Base-by-base conservation (phyloP, 306 rosid genomes). In the Prunus fruticosa region DNA sequence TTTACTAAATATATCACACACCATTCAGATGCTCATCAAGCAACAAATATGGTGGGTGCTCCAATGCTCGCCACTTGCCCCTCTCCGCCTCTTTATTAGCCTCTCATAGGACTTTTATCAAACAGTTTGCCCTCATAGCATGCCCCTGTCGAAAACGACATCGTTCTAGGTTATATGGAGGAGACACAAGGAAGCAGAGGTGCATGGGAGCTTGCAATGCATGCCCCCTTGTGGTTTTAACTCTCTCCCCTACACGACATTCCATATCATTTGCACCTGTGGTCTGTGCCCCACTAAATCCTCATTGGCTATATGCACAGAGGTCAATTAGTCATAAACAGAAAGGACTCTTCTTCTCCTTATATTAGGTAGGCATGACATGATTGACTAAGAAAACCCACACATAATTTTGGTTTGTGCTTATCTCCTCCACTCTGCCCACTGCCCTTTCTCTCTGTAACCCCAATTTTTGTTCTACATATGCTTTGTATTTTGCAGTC, bases 211-310 rank as follows among this genome's bases (percentile, higher is more conserved):
- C 25, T 43, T 58, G 57, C 58, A 45, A 25, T 16, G 56, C n/a
- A 43, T 43, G 58, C 57, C 32, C 57, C 77, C 57, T 45, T 7
- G 19, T 25, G 5, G 6, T 2, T 20, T 11, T 19, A 34, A 34
- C 41, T 6, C 41, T 6, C 41, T 34, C 41, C 66, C 11, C 66
- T 23, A 28, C 57, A 73, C 23, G 53, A 76, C 79, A 76, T 76
- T 76, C 73, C 38, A 10, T 41, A 41, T 19, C 67, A 76, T 38
- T 53, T 51, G 66, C 79, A 76, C 66, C 28, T 66, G 56, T 66
- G 51, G 16, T 52, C 2, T 41, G 4, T 27, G 41, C 22, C 45
- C 72, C 13, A 34, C 38, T 23, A 64, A 52, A 47, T 75, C 30
- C 78, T 30, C 18, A 74, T 51, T 53, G 18, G 22, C 56, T 54